Evolutionary conservation across 345 rosid genomes (phyloP).

Genomic region (Aquilaria malaccensis): DNA sequence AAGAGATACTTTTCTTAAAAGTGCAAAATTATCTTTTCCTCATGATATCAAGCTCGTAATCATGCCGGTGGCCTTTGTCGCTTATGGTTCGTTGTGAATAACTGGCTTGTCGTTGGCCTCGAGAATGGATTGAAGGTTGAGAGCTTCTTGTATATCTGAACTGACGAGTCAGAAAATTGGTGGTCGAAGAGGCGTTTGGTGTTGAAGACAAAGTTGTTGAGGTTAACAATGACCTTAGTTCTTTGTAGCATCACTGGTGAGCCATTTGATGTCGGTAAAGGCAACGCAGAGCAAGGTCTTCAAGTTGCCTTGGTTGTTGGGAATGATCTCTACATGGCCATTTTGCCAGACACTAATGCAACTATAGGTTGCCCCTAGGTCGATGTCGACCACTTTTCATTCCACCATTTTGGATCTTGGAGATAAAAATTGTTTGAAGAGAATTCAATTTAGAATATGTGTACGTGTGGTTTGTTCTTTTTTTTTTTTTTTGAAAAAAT

Average conservation of each 20-base stretch:
- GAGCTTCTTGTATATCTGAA: conserved; percentile 17
- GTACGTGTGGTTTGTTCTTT: too few species aligned
- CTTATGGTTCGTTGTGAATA: conserved; percentile 19
- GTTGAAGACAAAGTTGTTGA: conserved; percentile 22
- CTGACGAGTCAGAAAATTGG: conserved; percentile 19
- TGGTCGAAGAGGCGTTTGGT: conserved; percentile 22
- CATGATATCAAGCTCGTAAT: conserved; percentile 20
- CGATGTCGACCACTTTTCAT: conserved; percentile 27
- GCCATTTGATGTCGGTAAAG: conserved; percentile 23
- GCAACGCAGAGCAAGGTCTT: conserved; percentile 26
- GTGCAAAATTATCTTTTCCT: neutral
- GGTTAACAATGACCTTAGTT: conserved; percentile 26
- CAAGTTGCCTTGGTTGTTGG: conserved; percentile 29
- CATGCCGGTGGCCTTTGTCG: conserved; percentile 17
- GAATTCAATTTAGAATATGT: too few species aligned
- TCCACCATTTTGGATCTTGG: neutral
- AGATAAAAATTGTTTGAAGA: too few species aligned
- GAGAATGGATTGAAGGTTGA: conserved; percentile 17
- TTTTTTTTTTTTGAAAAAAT: too few species aligned
- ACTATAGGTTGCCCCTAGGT: conserved; percentile 32
- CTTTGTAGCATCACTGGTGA: conserved; percentile 23
- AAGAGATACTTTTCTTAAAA: too few species aligned
- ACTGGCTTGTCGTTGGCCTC: conserved; percentile 18
- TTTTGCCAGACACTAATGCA: conserved; percentile 23
- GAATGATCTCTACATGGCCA: conserved; percentile 24